Conservation (phyloP, 331 rosid genomes). For the Saraca asoca region DNA sequence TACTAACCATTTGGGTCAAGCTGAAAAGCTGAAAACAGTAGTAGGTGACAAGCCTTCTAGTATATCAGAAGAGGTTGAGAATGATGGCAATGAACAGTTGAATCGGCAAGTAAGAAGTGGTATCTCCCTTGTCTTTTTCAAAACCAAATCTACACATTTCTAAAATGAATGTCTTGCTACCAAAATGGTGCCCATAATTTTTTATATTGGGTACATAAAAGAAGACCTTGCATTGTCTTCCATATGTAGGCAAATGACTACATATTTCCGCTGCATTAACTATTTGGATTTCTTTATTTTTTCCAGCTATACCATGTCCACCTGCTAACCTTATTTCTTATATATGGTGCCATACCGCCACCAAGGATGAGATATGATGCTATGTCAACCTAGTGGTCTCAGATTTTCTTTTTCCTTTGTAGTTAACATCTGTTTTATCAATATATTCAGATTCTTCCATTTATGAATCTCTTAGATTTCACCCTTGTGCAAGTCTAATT, state of each 20-base stretch:
- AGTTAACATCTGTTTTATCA: too few species aligned
- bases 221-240: background rate
- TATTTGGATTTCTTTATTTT: too few species aligned
- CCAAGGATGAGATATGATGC: too few species aligned
- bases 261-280: too few species aligned
- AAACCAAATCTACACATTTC: background rate
- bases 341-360: too few species aligned
- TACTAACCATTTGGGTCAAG: slow-evolving; percentile 18
- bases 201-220: slow-evolving; percentile 7
- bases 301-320: too few species aligned
- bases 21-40: slow-evolving; percentile 22
- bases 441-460: too few species aligned
- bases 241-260: background rate
- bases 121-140: slow-evolving; percentile 18
- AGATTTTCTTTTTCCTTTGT: too few species aligned
- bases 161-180: slow-evolving; percentile 5
- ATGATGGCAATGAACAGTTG: slow-evolving; percentile 8
- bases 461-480: background rate
- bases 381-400: too few species aligned
- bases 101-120: slow-evolving; percentile 29
- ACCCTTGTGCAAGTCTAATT: slow-evolving; percentile 2
- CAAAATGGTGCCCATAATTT: background rate
- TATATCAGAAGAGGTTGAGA: slow-evolving; percentile 7
- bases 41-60: slow-evolving; percentile 32
- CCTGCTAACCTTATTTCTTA: too few species aligned